Evolutionary conservation across 2,329 filamentous ascomycete genomes (phyloP), one percentile per base, ranked within the genome.

Genomic region (Xylariaceae sp.): DNA sequence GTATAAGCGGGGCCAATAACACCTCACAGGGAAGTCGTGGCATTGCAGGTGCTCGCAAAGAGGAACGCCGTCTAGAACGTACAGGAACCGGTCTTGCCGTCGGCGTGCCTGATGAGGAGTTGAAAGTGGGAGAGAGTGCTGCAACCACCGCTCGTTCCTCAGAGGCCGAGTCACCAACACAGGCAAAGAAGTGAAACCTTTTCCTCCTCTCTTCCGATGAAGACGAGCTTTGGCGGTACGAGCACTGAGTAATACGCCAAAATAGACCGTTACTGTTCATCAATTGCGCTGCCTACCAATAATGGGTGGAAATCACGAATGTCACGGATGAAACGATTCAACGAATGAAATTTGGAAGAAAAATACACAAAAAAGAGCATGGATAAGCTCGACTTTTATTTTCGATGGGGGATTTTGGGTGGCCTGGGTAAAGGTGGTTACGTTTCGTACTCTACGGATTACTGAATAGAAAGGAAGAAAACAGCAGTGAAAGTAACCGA

Each of bases 121-220:
- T 87, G 49, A 77, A 78, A 55, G 82, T 87, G 34, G 84, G 84
- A 1, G 83, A 87, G 74, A 86, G 83, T 62, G 84, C 84, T 0
- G 81, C 82, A 1, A 85, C 81, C 65, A 72, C 75, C 0, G 75
- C 75, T 0, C 57, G 76, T 50, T 53, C 53, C 11, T 23, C 55
- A 11, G 58, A 51, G 4, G 4, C 18, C 4, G 5, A 23, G 4
- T 8, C 13, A 47, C 6, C 44, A 48, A 17, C 23, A 2, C 50
- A 49, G 6, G 55, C 51, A 6, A 44, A 48, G 44, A 62, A 58
- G 13, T 58, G 42, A 51, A 34, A 7, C 17, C 2, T 18, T 7
- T 49, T 15, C 42, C 3, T 37, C 7, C 7, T 34, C 48, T 15
- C 4, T 5, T 10, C 35, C 23, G 17, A 30, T 18, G 47, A 48